Conservation (phyloP, 1,139 yeast species). For the Pneumocystis murina region DNA sequence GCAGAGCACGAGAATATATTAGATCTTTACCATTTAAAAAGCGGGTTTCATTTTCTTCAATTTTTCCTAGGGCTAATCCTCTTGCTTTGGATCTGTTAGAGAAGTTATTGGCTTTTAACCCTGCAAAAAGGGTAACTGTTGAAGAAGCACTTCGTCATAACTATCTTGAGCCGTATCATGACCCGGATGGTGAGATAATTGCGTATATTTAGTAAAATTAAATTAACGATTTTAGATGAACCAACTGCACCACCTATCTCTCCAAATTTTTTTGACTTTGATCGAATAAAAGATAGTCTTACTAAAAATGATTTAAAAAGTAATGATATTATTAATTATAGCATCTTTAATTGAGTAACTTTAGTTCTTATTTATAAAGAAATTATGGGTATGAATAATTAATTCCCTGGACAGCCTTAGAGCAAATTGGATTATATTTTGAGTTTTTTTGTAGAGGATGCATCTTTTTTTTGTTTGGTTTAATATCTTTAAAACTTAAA, state of each 20-base stretch:
- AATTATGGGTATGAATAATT: slow-evolving; percentile 2
- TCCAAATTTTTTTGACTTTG: slow-evolving; percentile 68
- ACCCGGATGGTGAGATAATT: slow-evolving; percentile 26
- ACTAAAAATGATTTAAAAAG: slow-evolving; percentile 52
- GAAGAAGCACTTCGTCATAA: slow-evolving; percentile 74
- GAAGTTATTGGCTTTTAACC: slow-evolving; percentile 64
- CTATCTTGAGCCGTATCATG: slow-evolving; percentile 65
- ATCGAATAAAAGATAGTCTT: slow-evolving; percentile 55
- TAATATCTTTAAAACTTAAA: neutral
- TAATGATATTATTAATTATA: slow-evolving; percentile 3
- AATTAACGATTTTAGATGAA: slow-evolving; percentile 40
- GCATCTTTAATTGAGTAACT: neutral
- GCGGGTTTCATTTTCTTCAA: slow-evolving; percentile 37
- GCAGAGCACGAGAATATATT: slow-evolving; percentile 77
- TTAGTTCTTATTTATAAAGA: slow-evolving; percentile 10
- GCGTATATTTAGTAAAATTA: neutral
- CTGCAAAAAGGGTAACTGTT: slow-evolving; percentile 60
- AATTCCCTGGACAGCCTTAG: neutral
- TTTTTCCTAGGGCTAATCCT: slow-evolving; percentile 41
- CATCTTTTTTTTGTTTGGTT: neutral
- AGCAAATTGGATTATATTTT: neutral
- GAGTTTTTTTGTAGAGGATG: neutral
- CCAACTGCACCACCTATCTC: slow-evolving; percentile 64
- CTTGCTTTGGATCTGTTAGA: slow-evolving; percentile 64
- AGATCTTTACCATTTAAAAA: slow-evolving; percentile 53